A percentile compares a stretch with the other conserved stretches of the same genome.
phyloP scores from a whole-genome alignment of 345 rosid species.

The Arabidopsis arenosa region DNA sequence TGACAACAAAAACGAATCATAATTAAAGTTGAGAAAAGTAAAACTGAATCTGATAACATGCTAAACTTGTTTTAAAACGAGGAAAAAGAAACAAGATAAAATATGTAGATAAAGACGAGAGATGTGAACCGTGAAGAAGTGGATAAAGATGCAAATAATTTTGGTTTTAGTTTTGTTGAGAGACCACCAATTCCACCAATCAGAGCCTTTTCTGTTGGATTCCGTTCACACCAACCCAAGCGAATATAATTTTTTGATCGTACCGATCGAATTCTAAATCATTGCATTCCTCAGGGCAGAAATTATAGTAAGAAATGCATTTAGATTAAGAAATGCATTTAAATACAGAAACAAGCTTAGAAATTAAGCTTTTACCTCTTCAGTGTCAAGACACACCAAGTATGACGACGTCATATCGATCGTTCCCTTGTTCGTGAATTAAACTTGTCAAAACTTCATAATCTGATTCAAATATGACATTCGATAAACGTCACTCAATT shows the following conservation, averaged over 20 bases:
- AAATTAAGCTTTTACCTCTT: conserved; percentile 4
- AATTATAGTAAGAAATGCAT: background rate
- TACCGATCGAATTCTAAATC: conserved; percentile 29
- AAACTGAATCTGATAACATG: conserved; percentile 29
- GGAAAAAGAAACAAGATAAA: conserved; percentile 20
- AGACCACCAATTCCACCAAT: conserved; percentile 44
- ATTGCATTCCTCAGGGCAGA: background rate
- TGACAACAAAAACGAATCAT: conserved; percentile 19
- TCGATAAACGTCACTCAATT: conserved; percentile 10
- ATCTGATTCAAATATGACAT: conserved; percentile 16
- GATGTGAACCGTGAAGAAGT: conserved; percentile 30
- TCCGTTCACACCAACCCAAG: conserved; percentile 36
- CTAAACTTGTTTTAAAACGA: conserved; percentile 17
- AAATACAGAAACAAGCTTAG: background rate
- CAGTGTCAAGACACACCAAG: background rate
- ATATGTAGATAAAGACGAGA: conserved; percentile 32
- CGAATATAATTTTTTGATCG: conserved; percentile 16
- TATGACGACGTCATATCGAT: background rate
- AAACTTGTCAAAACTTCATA: background rate
- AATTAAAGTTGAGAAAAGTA: conserved; percentile 34
- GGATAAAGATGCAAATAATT: conserved; percentile 41
- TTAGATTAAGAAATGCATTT: background rate
- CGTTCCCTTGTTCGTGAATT: background rate
- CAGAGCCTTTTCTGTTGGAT: conserved; percentile 18
- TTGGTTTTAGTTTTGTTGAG: conserved; percentile 18